These are phyloP conservation scores for Clavispora santaluciae DNA, from an alignment of 805 yeast species.

Conservation along the genomic window DNA sequence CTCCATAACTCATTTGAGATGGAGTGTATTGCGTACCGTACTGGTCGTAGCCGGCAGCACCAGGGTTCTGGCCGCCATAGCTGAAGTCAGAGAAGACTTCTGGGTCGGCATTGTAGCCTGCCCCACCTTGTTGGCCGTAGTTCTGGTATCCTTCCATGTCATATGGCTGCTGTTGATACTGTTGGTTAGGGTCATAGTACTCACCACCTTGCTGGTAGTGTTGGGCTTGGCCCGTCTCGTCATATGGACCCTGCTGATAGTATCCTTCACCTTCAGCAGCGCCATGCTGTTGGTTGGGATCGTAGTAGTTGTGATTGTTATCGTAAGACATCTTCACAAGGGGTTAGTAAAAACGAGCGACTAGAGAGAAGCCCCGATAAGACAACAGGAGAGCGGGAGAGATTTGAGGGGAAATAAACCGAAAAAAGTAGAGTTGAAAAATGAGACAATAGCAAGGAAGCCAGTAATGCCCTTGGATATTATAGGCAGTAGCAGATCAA, in stretches of 20 bases:
- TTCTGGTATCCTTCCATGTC: slow-evolving; percentile 46
- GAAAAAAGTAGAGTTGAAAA: background rate
- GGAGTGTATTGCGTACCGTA: slow-evolving; percentile 74
- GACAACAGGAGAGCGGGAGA: background rate
- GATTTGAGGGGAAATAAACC: background rate
- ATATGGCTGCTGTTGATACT: slow-evolving; percentile 47
- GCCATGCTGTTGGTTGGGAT: slow-evolving; percentile 24
- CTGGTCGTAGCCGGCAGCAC: slow-evolving; percentile 65
- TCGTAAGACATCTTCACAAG: slow-evolving; percentile 53
- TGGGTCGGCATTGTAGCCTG: slow-evolving; percentile 42
- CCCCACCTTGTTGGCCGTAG: slow-evolving; percentile 18
- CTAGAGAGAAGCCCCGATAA: slow-evolving; percentile 1
- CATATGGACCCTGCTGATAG: slow-evolving; percentile 38
- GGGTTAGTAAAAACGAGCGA: slow-evolving; percentile 16
- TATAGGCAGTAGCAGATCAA: slow-evolving; percentile 1
- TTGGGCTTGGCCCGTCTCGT: slow-evolving; percentile 27
- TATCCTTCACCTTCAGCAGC: slow-evolving; percentile 26
- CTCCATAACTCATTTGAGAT: slow-evolving; percentile 83
- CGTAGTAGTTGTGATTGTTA: slow-evolving; percentile 41
- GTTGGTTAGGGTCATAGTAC: slow-evolving; percentile 45
- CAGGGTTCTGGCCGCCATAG: slow-evolving; percentile 48
- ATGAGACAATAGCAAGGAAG: background rate
- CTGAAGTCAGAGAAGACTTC: slow-evolving; percentile 67
- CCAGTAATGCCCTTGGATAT: background rate
- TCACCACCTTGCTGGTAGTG: slow-evolving; percentile 39